Evolutionary conservation across 352 stramenopile species (phyloP), one percentile per base, ranked within the genome.

Genomic region (Elongisporangium undulatum): DNA sequence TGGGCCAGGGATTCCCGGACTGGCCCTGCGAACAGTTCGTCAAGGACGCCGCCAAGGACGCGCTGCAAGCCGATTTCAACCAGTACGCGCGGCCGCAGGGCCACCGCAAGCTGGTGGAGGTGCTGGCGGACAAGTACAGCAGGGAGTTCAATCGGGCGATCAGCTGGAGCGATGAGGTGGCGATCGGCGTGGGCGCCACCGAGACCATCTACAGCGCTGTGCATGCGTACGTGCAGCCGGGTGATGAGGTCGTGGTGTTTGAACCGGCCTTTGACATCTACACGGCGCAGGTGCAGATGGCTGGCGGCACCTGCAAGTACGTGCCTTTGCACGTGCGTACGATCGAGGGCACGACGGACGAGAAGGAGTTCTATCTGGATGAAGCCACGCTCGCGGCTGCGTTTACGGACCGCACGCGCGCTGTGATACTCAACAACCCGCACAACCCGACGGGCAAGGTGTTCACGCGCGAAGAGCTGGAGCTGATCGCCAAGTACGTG

Each of bases 391-490:
- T 98, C 29, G 79, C 95, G 21, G 70, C 66, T 4, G 83, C 83
- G 8, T 96, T 99, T 60, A 95, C 92, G 12, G 71, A 84, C 10
- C 90, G 91, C 64, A 99, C 97, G n/a, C 86, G 94, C 41, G 83
- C 95, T 0, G 85, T 99, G 53, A 77, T 99, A 23, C 77, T 99
- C 22, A 99, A 99, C 83, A 98, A 97, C 59, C 97, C 97, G 38
- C 97, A 99, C 85, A 99, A 99, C 74, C 97, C 97, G 12, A 99
- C 97, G 50, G 97, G 97, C 29, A 99, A 99, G 63, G 91, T 99
- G 49, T 99, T 99, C 69, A 95, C 91, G 21, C 61, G 71, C 34
- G 61, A 73, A 13, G 97, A 99, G 77, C 92, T 99, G 55, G 77
- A 97, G 59, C 66, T 82, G 20, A 97, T 99, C 68, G 92, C 96